phyloP scores from a whole-genome alignment of 2,329 filamentous ascomycete genomes.

The Alternaria sp. region DNA sequence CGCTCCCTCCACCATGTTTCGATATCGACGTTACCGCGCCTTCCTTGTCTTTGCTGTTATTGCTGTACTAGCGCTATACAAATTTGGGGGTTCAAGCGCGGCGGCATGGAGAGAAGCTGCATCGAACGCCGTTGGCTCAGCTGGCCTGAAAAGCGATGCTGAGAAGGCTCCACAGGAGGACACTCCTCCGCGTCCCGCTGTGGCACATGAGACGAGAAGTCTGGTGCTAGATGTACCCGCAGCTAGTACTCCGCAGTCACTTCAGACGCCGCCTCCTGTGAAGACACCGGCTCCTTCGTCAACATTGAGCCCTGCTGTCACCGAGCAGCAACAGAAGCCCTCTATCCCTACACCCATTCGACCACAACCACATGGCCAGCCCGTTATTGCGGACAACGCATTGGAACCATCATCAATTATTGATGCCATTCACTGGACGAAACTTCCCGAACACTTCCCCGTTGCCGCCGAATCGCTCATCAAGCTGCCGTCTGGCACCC shows the following conservation, averaged over 20 bases:
- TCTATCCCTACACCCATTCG: constrained; percentile 26
- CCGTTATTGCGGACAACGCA: constrained; percentile 33
- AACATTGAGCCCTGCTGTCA: constrained; percentile 19
- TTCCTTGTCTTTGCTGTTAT: constrained; percentile 66
- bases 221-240: constrained; percentile 43
- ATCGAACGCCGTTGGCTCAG: constrained; percentile 31
- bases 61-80: constrained; percentile 63
- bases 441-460: constrained; percentile 79
- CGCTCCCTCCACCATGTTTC: constrained; percentile 58
- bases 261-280: constrained; percentile 44
- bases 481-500: constrained; percentile 74
- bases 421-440: constrained; percentile 72
- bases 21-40: constrained; percentile 69
- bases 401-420: constrained; percentile 27
- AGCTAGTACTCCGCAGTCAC: constrained; percentile 35
- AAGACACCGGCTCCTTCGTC: constrained; percentile 24
- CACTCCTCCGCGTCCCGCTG: constrained; percentile 34
- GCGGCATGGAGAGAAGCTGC: constrained; percentile 50
- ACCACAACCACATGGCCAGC: constrained; percentile 23
- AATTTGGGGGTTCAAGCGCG: constrained; percentile 59
- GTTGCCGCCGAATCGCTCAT: constrained; percentile 76
- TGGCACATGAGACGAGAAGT: constrained; percentile 45
- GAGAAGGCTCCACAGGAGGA: constrained; percentile 28
- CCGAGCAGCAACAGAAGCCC: constrained; percentile 25
- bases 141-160: constrained; percentile 27